Conservation (phyloP, 2,329 filamentous ascomycete genomes). For the Pseudogymnoascus sp. region DNA sequence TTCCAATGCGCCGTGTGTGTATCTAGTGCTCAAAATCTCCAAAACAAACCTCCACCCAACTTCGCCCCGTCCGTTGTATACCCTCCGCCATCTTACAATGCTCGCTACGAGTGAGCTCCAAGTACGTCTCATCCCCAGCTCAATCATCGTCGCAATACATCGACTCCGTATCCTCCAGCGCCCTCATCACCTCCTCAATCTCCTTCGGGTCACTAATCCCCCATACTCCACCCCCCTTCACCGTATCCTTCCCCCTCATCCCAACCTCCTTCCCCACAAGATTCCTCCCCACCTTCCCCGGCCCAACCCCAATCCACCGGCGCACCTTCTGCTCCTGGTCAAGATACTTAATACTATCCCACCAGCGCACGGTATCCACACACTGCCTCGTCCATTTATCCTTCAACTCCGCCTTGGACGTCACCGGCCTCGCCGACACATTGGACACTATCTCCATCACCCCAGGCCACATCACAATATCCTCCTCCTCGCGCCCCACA, state of each 20-base stretch:
- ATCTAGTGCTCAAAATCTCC: not conserved
- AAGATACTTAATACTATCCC: conserved; percentile 83
- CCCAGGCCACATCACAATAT: conserved; percentile 68
- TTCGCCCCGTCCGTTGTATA: not conserved
- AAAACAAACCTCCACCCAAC: not conserved
- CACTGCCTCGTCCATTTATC: conserved; percentile 72
- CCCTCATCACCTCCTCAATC: conserved; percentile 58
- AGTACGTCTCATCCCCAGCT: not conserved
- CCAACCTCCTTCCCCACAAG: conserved; percentile 93
- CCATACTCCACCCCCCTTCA: conserved; percentile 90
- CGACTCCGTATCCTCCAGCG: conserved; percentile 54
- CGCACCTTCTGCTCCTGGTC: conserved; percentile 74
- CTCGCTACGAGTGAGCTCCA: not conserved
- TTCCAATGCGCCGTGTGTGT: not conserved
- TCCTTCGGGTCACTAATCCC: conserved; percentile 74
- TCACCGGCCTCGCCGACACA: conserved; percentile 71
- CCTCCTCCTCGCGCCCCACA: conserved; percentile 44
- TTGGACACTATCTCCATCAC: conserved; percentile 75
- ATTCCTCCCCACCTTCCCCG: conserved; percentile 87
- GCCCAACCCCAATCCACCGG: conserved; percentile 85
- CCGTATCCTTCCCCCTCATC: conserved; percentile 65
- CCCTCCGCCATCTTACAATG: not conserved
- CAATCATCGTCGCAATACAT: conserved; percentile 23
- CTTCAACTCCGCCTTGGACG: conserved; percentile 63
- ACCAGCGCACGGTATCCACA: conserved; percentile 91